Base-by-base conservation (phyloP, 2,329 filamentous ascomycete species). In the Fusarium armeniacum region DNA sequence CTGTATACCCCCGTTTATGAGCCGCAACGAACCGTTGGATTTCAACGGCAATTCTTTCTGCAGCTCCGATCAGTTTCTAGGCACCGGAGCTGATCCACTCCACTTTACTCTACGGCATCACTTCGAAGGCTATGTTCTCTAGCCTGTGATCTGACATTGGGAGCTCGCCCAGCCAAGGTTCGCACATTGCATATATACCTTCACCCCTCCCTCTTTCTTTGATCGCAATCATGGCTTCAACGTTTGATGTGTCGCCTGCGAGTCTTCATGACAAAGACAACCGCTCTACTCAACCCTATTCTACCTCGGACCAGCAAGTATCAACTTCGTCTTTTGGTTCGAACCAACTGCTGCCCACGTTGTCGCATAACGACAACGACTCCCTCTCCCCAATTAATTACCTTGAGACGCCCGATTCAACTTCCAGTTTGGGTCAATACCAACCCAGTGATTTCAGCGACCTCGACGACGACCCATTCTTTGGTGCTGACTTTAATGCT, bases 391-490 rank as follows among this genome's bases (percentile, higher is more conserved):
- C 78, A 15, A 58, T 75, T 38, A 73, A 78, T 51, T 75, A 78
- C 44, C 72, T 77, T 53, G 78, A 83, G 59, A 87, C 85, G 1
- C 85, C 86, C 67, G 85, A 84, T 62, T 86, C 85, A 16, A 77
- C 81, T 52, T 83, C 83, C 5, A 81, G 79, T 26, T 74, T 82
- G 44, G 84, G 83, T 66, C 78, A 84, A 67, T 86, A 84, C 67
- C 84, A 84, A 68, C 75, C 83, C 5, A 86, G 84, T 76, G 83
- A 86, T 67, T 81, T 80, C 65, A 81, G 83, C 71, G 86, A 82
- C 45, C 74, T 82, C 28, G 81, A 78, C 50, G 80, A 83, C 60
- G 85, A 88, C 67, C 82, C 84, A 16, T 86, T 86, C 78, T 85
- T 84, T 58, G 83, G 83, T 57, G 78, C 82, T 62, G 79, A 86